Conservation (phyloP, 73 alveolate genomes). For the Paramecium biaurelia region DNA sequence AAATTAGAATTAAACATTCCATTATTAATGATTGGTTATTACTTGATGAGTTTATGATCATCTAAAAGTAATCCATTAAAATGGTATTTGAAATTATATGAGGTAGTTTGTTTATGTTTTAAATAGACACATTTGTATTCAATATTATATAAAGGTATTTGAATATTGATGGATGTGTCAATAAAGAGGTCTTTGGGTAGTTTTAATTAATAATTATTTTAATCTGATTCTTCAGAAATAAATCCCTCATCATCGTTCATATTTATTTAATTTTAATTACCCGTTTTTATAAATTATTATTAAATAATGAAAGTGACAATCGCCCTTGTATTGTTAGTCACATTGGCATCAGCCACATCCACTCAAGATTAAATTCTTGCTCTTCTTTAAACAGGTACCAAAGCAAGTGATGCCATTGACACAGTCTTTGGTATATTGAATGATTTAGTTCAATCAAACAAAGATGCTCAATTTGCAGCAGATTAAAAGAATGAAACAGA, state of each 20-base stretch:
- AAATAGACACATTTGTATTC: background rate
- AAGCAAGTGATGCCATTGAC: conserved; percentile 48
- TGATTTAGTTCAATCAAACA: conserved; percentile 22
- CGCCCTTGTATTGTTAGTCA: background rate
- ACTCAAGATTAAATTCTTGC: conserved; percentile 42
- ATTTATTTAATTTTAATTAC: conserved; percentile 1
- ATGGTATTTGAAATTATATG: background rate
- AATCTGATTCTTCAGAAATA: conserved; percentile 36
- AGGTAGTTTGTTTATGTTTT: background rate
- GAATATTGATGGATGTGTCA: background rate
- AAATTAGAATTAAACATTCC: conserved; percentile 57
- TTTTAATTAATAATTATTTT: conserved; percentile 4
- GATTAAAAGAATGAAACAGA: conserved; percentile 53
- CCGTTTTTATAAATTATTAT: conserved; percentile 18
- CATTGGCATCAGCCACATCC: conserved; percentile 38
- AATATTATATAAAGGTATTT: background rate
- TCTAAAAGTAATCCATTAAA: background rate
- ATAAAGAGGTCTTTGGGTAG: background rate
- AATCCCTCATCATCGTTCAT: conserved; percentile 31
- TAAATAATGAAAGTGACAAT: conserved; percentile 34
- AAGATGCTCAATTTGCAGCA: conserved; percentile 53
- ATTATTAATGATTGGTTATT: background rate
- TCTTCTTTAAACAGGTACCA: background rate
- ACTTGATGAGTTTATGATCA: background rate
- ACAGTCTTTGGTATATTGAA: conserved; percentile 30